Evolutionary conservation across 257 asterid species (phyloP).

Genomic region (Craterostigma plantagineum): DNA sequence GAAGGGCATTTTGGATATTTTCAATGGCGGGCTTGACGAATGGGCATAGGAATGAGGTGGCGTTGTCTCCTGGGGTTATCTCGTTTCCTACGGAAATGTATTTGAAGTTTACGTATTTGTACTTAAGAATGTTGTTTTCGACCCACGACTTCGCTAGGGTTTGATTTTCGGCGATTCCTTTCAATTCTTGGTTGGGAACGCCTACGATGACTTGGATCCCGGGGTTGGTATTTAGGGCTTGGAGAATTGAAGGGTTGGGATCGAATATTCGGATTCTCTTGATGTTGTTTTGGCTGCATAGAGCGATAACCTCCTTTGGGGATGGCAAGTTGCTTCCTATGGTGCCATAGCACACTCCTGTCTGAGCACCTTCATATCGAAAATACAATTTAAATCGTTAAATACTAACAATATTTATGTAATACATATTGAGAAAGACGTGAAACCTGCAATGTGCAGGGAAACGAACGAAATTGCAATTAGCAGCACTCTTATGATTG

Average conservation of each 20-base stretch:
- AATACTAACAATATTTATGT: too few relatives aligned
- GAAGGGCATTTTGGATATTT: slow-evolving; percentile 23
- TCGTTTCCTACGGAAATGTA: slow-evolving; percentile 50
- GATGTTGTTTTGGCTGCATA: slow-evolving; percentile 42
- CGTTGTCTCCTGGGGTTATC: slow-evolving; percentile 26
- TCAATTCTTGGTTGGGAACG: slow-evolving; percentile 20
- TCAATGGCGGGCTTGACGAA: slow-evolving; percentile 30
- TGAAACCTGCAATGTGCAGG: too few relatives aligned
- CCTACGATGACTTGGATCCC: slow-evolving; percentile 46
- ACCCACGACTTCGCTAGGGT: too few relatives aligned
- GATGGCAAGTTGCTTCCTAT: slow-evolving; percentile 57
- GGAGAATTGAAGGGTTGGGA: slow-evolving; percentile 42
- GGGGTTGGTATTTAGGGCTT: slow-evolving; percentile 41
- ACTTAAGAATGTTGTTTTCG: too few relatives aligned
- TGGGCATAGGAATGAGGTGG: slow-evolving; percentile 24
- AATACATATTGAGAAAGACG: too few relatives aligned
- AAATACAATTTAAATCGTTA: too few relatives aligned
- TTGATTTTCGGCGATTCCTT: slow-evolving; percentile 11
- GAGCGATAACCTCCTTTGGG: slow-evolving; percentile 43
- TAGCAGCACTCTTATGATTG: too few relatives aligned
- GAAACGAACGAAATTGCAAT: too few relatives aligned
- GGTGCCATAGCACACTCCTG: slow-evolving; percentile 52
- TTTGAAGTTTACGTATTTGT: slow-evolving; percentile 15
- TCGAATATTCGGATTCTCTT: slow-evolving; percentile 48
- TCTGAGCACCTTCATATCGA: too few relatives aligned